These are phyloP conservation scores for Fusarium armeniacum DNA, from an alignment of 2,329 filamentous ascomycete species.

Conservation along the genomic window DNA sequence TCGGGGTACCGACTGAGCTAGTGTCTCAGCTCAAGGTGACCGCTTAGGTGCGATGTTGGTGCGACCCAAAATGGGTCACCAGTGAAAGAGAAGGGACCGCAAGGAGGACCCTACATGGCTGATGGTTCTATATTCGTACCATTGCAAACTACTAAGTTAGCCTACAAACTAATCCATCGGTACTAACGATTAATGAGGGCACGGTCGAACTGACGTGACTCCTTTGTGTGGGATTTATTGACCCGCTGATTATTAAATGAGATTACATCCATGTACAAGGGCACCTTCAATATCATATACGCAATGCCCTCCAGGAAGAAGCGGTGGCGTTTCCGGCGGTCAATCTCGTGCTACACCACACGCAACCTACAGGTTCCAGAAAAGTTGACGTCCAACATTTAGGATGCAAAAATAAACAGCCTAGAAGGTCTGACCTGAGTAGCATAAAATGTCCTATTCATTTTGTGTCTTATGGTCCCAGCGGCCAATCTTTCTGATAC, in stretches of 20 bases:
- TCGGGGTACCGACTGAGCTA: conserved; percentile 4
- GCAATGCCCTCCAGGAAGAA: conserved; percentile 15
- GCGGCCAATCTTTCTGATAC: too few species aligned
- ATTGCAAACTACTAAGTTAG: background rate
- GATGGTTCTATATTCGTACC: conserved; percentile 13
- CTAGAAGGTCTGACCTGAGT: too few species aligned
- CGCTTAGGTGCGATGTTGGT: conserved; percentile 15
- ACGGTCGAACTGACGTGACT: conserved; percentile 19
- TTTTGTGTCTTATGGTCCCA: too few species aligned
- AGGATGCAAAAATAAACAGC: too few species aligned
- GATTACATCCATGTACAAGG: conserved; percentile 31
- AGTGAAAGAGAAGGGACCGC: conserved; percentile 4
- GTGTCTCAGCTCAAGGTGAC: conserved; percentile 7
- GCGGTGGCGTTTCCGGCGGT: background rate
- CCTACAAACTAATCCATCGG: background rate
- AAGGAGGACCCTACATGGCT: conserved; percentile 22
- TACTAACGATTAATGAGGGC: conserved; percentile 11
- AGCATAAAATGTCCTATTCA: too few species aligned
- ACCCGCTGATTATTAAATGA: conserved; percentile 4
- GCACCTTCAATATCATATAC: conserved; percentile 25
- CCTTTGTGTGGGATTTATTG: conserved; percentile 37
- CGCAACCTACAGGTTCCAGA: background rate
- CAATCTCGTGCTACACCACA: conserved; percentile 2
- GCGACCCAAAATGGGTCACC: conserved; percentile 20
- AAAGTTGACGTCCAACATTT: too few species aligned